These are phyloP conservation scores for Calendula officinalis DNA, from an alignment of 129 eudicot genomes.

Conservation along the genomic window DNA sequence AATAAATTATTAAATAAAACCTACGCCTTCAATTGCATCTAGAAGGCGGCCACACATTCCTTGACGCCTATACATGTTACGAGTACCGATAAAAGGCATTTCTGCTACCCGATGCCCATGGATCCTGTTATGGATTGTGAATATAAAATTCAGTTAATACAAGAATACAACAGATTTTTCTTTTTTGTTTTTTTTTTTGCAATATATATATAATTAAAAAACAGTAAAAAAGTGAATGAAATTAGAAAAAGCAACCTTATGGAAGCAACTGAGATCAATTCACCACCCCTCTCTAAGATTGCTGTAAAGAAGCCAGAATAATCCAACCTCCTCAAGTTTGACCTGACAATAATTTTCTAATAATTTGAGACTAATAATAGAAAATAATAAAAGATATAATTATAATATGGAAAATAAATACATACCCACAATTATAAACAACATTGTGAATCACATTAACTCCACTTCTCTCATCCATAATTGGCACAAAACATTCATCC, in stretches of 20 bases:
- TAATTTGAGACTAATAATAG: neutral
- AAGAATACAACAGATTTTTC: neutral
- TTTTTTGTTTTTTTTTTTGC: neutral
- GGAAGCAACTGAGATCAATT: constrained; percentile 62
- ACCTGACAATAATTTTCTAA: constrained; percentile 45
- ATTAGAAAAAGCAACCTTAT: constrained; percentile 46
- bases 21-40: constrained; percentile 66
- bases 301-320: constrained; percentile 61
- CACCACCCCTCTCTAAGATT: constrained; percentile 73
- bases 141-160: neutral
- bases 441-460: constrained; percentile 62
- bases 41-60: constrained; percentile 91
- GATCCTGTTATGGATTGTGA: constrained; percentile 42
- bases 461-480: constrained; percentile 79
- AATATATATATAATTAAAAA: neutral
- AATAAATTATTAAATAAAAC: constrained; percentile 8
- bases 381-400: neutral
- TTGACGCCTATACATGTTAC: constrained; percentile 73
- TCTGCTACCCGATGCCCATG: constrained; percentile 81
- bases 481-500: constrained; percentile 94
- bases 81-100: constrained; percentile 98
- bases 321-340: constrained; percentile 68
- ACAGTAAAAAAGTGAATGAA: neutral
- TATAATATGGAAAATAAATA: neutral
- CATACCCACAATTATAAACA: constrained; percentile 89